Base-by-base conservation (phyloP, 140 eudicot species). In the Stevia rebaudiana region DNA sequence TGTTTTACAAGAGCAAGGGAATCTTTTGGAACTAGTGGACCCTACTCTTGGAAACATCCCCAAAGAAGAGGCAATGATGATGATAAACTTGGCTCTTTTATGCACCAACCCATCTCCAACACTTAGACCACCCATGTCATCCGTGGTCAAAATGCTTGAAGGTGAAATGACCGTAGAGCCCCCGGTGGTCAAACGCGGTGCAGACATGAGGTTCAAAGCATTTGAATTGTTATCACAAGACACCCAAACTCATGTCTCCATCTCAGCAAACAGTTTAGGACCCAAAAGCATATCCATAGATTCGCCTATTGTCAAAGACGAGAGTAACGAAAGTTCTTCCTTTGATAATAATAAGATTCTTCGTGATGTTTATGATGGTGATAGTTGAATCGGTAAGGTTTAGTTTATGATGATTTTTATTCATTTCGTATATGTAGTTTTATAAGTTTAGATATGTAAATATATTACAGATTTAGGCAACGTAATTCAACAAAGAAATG, bases 41-140 rank as follows among this genome's bases (percentile, higher is more conserved):
- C 84, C 90, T 0, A 40, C 61, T 52, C 79, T 87, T 10, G 72
- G 66, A 18, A 74, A 81, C 54, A 83, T 65, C 74, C 42, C 71
- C 1, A 63, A 71, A 69, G 67, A 73, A 3, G 95, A 87, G 59
- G 95, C 84, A 36, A 15, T 74, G 75, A 67, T 42, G 17, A 80
- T 84, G 86, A 35, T 87, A 30, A 81, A 76, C 52, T 1, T 86
- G 23, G 80, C 90, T 23, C 81, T 86, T 10, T 33, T 81, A 44
- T 86, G 95, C 78, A 81, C 95, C 16, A 86, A 83, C 57, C 77
- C 77, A 51, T 83, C 88, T 63, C 91, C 95, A 8, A 71, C 88
- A 19, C 83, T 80, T 3, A 73, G 95, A 42, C 95, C 95, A 15
- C 54, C 83, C 43, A 86, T 86, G 95, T 83, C 88, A n/a, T 35